Evolutionary conservation across 1,284 basidiomycete species (phyloP), one percentile per base, ranked within the genome.

Genomic region (Baeospora myosura): DNA sequence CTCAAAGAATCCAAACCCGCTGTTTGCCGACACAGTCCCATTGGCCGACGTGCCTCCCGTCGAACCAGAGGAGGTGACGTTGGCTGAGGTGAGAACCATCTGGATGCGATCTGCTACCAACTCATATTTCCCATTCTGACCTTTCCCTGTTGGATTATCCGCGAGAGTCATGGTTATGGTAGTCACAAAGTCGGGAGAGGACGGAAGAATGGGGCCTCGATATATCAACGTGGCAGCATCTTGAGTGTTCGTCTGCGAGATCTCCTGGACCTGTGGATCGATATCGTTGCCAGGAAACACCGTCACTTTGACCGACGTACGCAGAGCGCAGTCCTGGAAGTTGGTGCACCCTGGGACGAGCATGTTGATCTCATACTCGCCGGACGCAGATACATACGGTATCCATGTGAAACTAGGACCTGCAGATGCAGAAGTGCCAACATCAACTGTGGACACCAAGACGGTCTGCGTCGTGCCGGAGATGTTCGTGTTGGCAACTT

Each of bases 361-460:
- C 42, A 98, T 59, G 61, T 82, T 86, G 51, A 97, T 72, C 36
- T 87, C 76, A 62, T 98, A 98, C 48, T 78, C 68, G 28, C 92
- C 96, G 1, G 88, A 76, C 14, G 88, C 83, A 0, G 88, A 88
- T 17, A 98, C 84, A 55, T 90, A 92, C 0, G 94, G 90, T 61
- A 80, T 75, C 81, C 91, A 97, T 0, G 88, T 93, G 55, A 96
- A 78, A 29, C 76, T 81, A 7, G 91, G 88, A 12, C 74, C 74
- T 31, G 74, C 60, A 0, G 74, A 57, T 3, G 78, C 47, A 2
- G 81, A 56, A 2, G 82, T 83, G 16, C 78, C 81, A 31, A 86
- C 81, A 31, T 72, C 57, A 16, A 92, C 76, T 0, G 68, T 68
- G 10, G 91, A 74, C 21, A 82, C 73, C 16, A 94, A 74, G 37